Evolutionary conservation across 2,329 filamentous ascomycete species (phyloP).

Genomic region (Chaetomium globosum): DNA sequence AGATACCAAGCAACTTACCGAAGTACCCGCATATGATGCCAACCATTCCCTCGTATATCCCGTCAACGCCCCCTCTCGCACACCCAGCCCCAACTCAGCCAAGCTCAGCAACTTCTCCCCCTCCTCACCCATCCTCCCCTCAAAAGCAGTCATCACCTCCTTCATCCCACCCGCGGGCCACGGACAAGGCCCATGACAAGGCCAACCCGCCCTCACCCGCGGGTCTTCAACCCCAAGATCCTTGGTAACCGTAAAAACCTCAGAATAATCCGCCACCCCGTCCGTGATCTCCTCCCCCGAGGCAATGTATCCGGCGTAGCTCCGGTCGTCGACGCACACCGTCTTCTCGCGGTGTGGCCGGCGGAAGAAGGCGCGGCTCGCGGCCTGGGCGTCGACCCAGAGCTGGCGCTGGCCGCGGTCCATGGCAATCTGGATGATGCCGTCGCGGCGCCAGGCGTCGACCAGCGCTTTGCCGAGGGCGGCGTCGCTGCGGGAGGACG

Average conservation of each 20-base stretch:
- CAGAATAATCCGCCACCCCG: slow-evolving; percentile 54
- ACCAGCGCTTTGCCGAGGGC: slow-evolving; percentile 48
- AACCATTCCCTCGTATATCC: slow-evolving; percentile 52
- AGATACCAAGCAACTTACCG: slow-evolving; percentile 41
- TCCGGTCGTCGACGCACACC: slow-evolving; percentile 49
- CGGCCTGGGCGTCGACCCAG: slow-evolving; percentile 44
- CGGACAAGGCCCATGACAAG: slow-evolving; percentile 53
- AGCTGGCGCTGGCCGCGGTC: slow-evolving; percentile 41
- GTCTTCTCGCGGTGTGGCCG: slow-evolving; percentile 45
- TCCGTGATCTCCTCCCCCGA: slow-evolving; percentile 54
- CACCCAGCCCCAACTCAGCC: slow-evolving; percentile 50
- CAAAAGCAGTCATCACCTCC: slow-evolving; percentile 46
- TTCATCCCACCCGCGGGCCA: slow-evolving; percentile 51
- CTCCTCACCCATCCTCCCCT: slow-evolving; percentile 45
- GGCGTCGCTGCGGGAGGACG: slow-evolving; percentile 37
- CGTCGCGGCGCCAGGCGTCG: slow-evolving; percentile 48
- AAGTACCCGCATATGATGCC: slow-evolving; percentile 55
- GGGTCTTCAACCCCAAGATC: slow-evolving; percentile 47
- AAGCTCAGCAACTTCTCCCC: slow-evolving; percentile 52
- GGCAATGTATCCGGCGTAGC: slow-evolving; percentile 54
- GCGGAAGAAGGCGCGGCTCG: slow-evolving; percentile 47
- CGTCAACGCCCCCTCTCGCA: slow-evolving; percentile 42
- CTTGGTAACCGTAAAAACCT: slow-evolving; percentile 57
- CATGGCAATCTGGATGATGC: slow-evolving; percentile 53
- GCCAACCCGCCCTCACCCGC: slow-evolving; percentile 49